Evolutionary conservation across 2,329 filamentous ascomycete species (phyloP).

Genomic region (Aspergillus fijiensis): DNA sequence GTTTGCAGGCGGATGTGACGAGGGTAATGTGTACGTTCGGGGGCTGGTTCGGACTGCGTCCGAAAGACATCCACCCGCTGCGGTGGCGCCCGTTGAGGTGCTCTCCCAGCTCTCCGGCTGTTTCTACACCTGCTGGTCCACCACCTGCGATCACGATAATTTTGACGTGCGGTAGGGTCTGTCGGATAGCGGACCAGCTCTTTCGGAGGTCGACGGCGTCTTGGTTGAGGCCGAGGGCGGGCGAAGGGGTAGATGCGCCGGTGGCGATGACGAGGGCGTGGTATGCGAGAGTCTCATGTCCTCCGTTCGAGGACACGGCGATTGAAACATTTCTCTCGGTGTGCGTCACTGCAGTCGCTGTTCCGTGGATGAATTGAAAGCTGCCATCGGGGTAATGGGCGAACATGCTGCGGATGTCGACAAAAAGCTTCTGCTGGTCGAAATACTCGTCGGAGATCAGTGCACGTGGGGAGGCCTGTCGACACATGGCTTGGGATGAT

Average conservation of each 20-base stretch:
- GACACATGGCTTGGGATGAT: slow-evolving; percentile 42
- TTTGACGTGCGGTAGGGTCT: slow-evolving; percentile 41
- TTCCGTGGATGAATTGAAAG: slow-evolving; percentile 48
- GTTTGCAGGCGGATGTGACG: slow-evolving; percentile 38
- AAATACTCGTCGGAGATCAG: slow-evolving; percentile 49
- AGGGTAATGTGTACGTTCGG: slow-evolving; percentile 44
- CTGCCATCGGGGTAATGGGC: slow-evolving; percentile 36
- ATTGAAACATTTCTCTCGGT: slow-evolving; percentile 34
- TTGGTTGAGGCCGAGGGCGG: slow-evolving; percentile 43
- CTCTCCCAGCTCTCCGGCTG: slow-evolving; percentile 53
- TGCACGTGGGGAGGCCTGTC: slow-evolving; percentile 49
- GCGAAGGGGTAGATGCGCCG: slow-evolving; percentile 48
- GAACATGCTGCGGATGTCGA: slow-evolving; percentile 41
- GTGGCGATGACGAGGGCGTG: slow-evolving; percentile 53
- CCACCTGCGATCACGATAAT: slow-evolving; percentile 43
- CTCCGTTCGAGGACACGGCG: background rate
- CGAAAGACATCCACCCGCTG: slow-evolving; percentile 36
- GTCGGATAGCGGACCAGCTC: slow-evolving; percentile 44
- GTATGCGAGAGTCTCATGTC: slow-evolving; percentile 30
- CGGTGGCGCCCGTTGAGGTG: slow-evolving; percentile 49
- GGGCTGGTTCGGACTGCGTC: slow-evolving; percentile 24
- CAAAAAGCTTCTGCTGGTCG: slow-evolving; percentile 48
- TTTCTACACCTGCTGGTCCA: slow-evolving; percentile 43
- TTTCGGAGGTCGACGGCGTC: slow-evolving; percentile 35
- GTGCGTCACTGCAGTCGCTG: slow-evolving; percentile 26